Evolutionary conservation across 345 rosid genomes (phyloP), one percentile per base, ranked within the genome.

Genomic region (Mangifera indica): DNA sequence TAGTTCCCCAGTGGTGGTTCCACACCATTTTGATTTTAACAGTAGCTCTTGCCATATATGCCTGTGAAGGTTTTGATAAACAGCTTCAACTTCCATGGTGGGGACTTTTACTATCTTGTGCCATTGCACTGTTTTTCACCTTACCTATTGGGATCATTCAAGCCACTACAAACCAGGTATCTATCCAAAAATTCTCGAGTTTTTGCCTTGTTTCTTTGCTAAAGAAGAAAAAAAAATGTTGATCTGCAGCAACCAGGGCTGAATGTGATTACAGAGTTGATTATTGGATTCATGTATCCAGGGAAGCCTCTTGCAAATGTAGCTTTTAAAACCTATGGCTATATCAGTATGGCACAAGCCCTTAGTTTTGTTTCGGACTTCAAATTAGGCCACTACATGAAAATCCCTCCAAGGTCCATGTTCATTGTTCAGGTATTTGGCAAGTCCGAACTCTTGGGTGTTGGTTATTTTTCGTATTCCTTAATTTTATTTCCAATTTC

Each of bases 351-450:
- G 82, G 40, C 77, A 7, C 87, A 85, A 60, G 89, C 87, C 21
- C 60, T 85, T 7, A 77, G 54, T 70, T 87, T 87, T 74, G 72
- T 87, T 21, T 46, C 61, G n/a, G 92, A 87, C 74, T 87, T 87
- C 79, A 85, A 85, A 72, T 72, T 85, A 21, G 89, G 89, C 7
- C 92, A 88, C 77, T 85, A 84, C 65, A 84, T 88, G 88, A 85
- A 88, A 74, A 75, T 88, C 13, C 88, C 89, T 7, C 89, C 91
- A 0, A 81, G 72, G 74, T 82, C 89, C 34, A 85, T 88, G 88
- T 88, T 84, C 57, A 2, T 81, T 46, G 86, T 80, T 20, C 91
- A 87, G 86, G 88, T 83, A 60, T 44, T 21, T 49, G n/a, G 15
- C 0, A 2, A 22, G 45, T 49, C 40, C 14, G 0, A 21, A 40